Evolutionary conservation across 1,284 basidiomycete genomes (phyloP).

Genomic region (Anthracocystis setariae): DNA sequence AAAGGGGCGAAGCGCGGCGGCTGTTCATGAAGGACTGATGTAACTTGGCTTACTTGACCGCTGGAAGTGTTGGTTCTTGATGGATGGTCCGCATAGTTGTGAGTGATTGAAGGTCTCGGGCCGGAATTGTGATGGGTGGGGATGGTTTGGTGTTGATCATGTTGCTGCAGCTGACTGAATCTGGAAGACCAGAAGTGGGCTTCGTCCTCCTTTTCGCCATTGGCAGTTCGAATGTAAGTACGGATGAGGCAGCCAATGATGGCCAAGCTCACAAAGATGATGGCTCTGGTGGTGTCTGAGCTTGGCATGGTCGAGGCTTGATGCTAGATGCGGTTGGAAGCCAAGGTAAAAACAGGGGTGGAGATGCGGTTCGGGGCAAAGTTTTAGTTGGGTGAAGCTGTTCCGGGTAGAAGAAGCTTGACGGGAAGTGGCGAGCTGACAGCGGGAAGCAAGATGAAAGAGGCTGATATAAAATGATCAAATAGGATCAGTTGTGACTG

Average conservation of each 20-base stretch:
- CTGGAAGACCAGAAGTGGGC: constrained; percentile 39
- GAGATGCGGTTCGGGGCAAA: not conserved
- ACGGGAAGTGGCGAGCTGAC: no score
- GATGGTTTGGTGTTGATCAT: not conserved
- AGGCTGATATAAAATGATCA: not conserved
- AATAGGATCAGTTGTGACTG: no score
- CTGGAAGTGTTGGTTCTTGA: constrained; percentile 40
- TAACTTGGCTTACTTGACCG: constrained; percentile 36
- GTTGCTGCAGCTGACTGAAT: constrained; percentile 20
- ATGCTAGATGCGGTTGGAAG: constrained; percentile 2
- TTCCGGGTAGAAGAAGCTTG: no score
- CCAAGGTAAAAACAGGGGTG: not conserved
- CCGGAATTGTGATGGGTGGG: not conserved
- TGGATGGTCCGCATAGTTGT: not conserved
- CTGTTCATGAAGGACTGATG: constrained; percentile 40
- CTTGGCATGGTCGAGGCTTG: constrained; percentile 25
- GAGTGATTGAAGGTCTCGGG: not conserved
- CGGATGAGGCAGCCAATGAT: constrained; percentile 42
- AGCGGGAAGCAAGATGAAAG: not conserved
- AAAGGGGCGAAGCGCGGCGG: constrained; percentile 35
- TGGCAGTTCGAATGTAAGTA: constrained; percentile 45
- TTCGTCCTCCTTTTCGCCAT: constrained; percentile 47
- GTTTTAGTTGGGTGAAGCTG: not conserved
- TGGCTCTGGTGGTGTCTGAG: constrained; percentile 34
- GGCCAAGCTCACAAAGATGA: constrained; percentile 37